These are phyloP conservation scores for Mortierella sp. DNA, from an alignment of 371 early-diverging fungal species.

Conservation along the genomic window DNA sequence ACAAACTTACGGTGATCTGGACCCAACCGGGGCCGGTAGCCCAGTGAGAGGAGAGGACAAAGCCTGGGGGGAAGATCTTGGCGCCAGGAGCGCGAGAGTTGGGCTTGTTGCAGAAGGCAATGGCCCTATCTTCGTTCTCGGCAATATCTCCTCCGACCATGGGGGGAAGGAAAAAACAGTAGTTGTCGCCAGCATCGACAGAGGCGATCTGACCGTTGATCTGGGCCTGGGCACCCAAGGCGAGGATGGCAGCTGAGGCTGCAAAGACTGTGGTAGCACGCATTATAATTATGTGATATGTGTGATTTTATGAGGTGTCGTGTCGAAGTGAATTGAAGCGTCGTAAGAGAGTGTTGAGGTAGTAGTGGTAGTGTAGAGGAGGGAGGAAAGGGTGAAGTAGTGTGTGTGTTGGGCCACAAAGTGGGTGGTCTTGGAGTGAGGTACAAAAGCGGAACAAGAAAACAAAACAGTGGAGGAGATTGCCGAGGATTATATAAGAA, in stretches of 20 bases:
- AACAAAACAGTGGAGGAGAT: background rate
- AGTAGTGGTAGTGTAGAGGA: background rate
- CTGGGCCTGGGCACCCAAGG: constrained; percentile 45
- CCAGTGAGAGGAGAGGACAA: constrained; percentile 66
- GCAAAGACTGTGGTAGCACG: constrained; percentile 40
- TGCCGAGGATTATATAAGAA: constrained; percentile 11
- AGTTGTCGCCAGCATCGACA: constrained; percentile 44
- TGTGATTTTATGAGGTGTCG: background rate
- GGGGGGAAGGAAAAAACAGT: constrained; percentile 74
- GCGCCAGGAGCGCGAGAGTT: constrained; percentile 60
- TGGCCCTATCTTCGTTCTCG: constrained; percentile 65
- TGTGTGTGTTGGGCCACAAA: constrained; percentile 13
- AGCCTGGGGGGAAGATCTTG: constrained; percentile 67
- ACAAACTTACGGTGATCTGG: constrained; percentile 62
- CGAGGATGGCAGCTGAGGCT: constrained; percentile 45
- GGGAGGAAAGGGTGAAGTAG: constrained; percentile 1
- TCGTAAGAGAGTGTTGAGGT: background rate
- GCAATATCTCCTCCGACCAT: constrained; percentile 69
- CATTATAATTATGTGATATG: constrained; percentile 15
- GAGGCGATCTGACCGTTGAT: constrained; percentile 52
- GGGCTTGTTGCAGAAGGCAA: constrained; percentile 68
- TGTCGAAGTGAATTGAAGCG: background rate
- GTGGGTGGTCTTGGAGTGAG: constrained; percentile 32
- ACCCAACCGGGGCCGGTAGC: constrained; percentile 60
- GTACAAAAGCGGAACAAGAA: constrained; percentile 31